Percentiles rank a stretch among this genome's conserved stretches.
phyloP scores from a whole-genome alignment of 2,329 filamentous ascomycete species.

The Aspergillus fumigatus region DNA sequence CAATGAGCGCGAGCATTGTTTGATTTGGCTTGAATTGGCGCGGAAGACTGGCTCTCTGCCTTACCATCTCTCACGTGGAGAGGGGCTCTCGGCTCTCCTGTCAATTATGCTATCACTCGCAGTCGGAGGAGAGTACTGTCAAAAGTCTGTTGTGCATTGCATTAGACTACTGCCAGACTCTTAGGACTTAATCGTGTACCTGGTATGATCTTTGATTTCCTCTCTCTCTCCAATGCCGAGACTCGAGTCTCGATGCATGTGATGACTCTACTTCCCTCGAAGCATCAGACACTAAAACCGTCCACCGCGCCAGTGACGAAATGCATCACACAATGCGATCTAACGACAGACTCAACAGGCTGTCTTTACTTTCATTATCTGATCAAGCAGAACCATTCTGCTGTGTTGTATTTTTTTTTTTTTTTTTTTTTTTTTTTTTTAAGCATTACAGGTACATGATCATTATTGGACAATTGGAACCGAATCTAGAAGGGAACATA shows the following conservation, averaged over 20 bases:
- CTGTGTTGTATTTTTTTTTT: too few species aligned
- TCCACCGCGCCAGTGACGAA: background rate
- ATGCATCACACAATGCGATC: background rate
- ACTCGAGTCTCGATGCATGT: background rate
- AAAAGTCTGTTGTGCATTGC: background rate
- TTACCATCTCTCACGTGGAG: too few species aligned
- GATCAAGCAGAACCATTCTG: too few species aligned
- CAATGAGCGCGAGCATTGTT: background rate
- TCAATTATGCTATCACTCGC: background rate
- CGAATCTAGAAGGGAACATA: too few species aligned
- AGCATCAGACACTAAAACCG: background rate
- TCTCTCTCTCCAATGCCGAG: background rate
- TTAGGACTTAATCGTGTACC: background rate
- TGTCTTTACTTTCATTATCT: too few species aligned
- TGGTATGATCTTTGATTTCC: background rate
- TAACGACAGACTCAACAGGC: background rate
- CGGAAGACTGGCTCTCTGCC: too few species aligned
- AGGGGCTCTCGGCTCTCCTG: too few species aligned
- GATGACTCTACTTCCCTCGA: background rate
- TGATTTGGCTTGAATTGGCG: too few species aligned
- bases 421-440: too few species aligned
- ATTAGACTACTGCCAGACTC: background rate
- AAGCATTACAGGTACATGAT: too few species aligned
- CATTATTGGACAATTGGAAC: too few species aligned
- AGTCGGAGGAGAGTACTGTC: background rate